Evolutionary conservation across 345 rosid genomes (phyloP).

Genomic region (Gossypium ekmanianum): DNA sequence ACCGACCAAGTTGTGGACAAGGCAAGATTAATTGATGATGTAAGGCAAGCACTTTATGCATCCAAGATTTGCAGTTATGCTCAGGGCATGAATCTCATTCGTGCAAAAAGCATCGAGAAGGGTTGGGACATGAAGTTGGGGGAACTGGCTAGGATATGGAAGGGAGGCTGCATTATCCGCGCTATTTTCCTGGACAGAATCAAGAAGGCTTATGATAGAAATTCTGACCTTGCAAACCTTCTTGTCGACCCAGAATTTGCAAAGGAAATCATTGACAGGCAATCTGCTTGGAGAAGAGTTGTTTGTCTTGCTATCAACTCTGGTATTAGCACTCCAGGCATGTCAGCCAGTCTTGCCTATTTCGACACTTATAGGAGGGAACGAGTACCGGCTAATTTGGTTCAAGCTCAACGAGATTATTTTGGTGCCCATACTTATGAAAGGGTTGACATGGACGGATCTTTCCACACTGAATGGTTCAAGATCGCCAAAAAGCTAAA

Average conservation of each 20-base stretch:
- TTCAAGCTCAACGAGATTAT: constrained; percentile 95
- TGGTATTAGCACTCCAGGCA: constrained; percentile 90
- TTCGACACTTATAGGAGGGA: constrained; percentile 86
- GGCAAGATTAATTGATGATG: constrained; percentile 74
- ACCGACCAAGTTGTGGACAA: constrained; percentile 70
- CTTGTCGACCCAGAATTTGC: constrained; percentile 97
- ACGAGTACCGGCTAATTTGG: constrained; percentile 87
- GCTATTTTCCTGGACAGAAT: constrained; percentile 92
- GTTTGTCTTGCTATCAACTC: constrained; percentile 84
- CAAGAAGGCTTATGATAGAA: constrained; percentile 95
- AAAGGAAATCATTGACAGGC: constrained; percentile 85
- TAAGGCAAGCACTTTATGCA: constrained; percentile 90
- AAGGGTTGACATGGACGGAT: constrained; percentile 80
- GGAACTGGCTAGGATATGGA: constrained; percentile 96
- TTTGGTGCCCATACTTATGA: constrained; percentile 99
- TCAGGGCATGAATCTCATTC: constrained; percentile 95
- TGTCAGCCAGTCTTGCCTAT: constrained; percentile 97
- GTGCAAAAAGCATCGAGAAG: constrained; percentile 85
- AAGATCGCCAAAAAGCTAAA: constrained; percentile 8
- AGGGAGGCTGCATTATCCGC: constrained; percentile 96
- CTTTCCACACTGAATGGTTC: constrained; percentile 48
- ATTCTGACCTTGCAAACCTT: constrained; percentile 79
- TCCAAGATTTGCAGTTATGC: constrained; percentile 97
- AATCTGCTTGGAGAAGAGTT: constrained; percentile 94
- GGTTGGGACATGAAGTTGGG: constrained; percentile 90